Evolutionary conservation across 2,329 filamentous ascomycete genomes (phyloP).

Genomic region (Fusarium agapanthi): DNA sequence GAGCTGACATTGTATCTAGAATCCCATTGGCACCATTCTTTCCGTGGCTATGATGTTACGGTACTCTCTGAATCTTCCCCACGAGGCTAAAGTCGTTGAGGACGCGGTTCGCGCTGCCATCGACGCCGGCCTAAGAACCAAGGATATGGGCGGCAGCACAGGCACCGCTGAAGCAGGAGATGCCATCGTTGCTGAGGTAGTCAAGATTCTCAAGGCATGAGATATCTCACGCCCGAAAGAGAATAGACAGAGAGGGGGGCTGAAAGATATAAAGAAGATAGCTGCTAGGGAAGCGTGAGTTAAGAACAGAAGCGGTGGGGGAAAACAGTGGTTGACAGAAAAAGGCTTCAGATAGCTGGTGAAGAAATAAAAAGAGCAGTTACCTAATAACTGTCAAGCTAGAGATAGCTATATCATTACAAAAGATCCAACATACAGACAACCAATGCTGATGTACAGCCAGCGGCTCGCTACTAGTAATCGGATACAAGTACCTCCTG

Average conservation of each 20-base stretch:
- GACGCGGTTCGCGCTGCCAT: conserved; percentile 80
- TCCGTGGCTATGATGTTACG: conserved; percentile 95
- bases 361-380: background rate
- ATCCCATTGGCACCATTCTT: conserved; percentile 87
- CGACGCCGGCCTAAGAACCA: conserved; percentile 79
- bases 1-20: conserved; percentile 46
- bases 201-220: conserved; percentile 30
- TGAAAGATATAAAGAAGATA: background rate
- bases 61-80: conserved; percentile 81
- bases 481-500: too few relatives aligned
- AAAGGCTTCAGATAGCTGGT: background rate
- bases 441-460: background rate
- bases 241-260: background rate
- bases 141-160: conserved; percentile 80
- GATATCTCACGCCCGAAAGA: background rate
- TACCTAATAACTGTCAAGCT: background rate
- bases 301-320: background rate
- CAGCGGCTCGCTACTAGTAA: background rate
- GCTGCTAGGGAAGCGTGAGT: background rate
- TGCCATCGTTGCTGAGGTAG: conserved; percentile 65
- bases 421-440: background rate
- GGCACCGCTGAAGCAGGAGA: conserved; percentile 79
- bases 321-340: background rate
- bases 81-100: conserved; percentile 80
- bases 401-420: background rate